Base-by-base conservation (phyloP, 176 grass and related monocot species). In the Raddia distichophylla region DNA sequence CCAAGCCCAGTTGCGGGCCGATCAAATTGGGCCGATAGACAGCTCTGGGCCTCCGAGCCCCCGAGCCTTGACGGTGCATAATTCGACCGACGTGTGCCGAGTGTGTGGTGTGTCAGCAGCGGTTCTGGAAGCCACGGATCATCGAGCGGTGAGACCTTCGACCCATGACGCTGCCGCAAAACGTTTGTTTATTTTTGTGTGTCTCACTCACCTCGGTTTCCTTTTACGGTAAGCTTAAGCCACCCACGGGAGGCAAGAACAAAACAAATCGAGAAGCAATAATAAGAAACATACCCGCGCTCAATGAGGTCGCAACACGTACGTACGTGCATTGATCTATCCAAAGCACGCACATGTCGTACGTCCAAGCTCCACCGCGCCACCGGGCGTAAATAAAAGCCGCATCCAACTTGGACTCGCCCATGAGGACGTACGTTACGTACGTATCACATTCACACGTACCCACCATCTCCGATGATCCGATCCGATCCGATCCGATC, bases 321-420 rank as follows among this genome's bases (percentile, higher is more conserved):
- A 27, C 27, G 27, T 27, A 27, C 27, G 27, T 27, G 27, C 27
- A 27, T 27, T 27, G 27, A 27, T 27, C 27, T 27, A 27, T 27
- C 27, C 27, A 27, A 27, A 27, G 27, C 27, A 27, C 27, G 27
- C 27, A 27, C 27, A 27, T 27, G 27, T 27, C 27, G 27, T 27
- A 27, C 27, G 27, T 27, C 27, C 27, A 56, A 42, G 37, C 37
- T 40, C 37, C 37, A 40, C 37, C 3, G 2, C 37, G 37, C 37
- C 37, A 40, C 37, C 37, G 4, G 4, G 37, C 0, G 52, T 14
- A 18, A 55, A 27, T 27, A 27, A 60, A 10, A 69, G 43, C 53
- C 42, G 35, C 75, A 62, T 85, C 83, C 46, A 78, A 78, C 46
- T 85, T 63, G 83, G n/a, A 11, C 45, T 77, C 27, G 27, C 27